A percentile compares a stretch with the other conserved stretches of the same genome.
Conservation (phyloP, 495 filamentous ascomycete species). For the Geopyxis carbonaria region DNA sequence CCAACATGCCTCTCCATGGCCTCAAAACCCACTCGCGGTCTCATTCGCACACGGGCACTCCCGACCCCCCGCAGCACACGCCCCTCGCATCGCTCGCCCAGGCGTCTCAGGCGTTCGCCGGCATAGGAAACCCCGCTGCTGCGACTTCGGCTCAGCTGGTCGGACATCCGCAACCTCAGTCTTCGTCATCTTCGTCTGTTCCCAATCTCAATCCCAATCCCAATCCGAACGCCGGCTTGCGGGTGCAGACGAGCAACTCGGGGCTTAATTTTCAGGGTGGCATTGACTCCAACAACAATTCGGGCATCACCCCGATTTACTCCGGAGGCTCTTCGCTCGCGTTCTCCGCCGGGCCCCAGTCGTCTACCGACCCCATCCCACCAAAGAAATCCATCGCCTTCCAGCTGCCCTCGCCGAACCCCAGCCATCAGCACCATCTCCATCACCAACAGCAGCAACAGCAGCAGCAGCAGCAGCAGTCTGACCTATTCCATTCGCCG, state of each 20-base stretch:
- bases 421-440: conserved; percentile 7
- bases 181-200: not conserved
- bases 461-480: conserved; percentile 26
- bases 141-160: conserved; percentile 4
- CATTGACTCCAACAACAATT: not conserved
- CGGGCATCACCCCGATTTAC: conserved; percentile 20
- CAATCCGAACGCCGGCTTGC: conserved; percentile 5
- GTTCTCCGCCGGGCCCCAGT: conserved; percentile 11
- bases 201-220: not conserved
- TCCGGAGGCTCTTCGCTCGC: conserved; percentile 11
- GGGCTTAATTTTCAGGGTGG: not conserved
- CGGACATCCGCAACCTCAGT: conserved; percentile 4
- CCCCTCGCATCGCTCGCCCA: conserved; percentile 18
- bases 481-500: conserved; percentile 35
- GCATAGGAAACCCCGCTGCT: conserved; percentile 16
- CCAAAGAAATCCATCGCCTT: conserved; percentile 20
- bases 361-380: conserved; percentile 5
- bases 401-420: conserved; percentile 16
- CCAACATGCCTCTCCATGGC: conserved; percentile 20
- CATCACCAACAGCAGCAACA: conserved; percentile 5
- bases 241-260: conserved; percentile 14
- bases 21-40: conserved; percentile 16
- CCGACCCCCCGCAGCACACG: conserved; percentile 13
- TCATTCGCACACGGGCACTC: conserved; percentile 6
- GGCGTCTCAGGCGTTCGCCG: conserved; percentile 18